Conservation (phyloP, 139 green algal genomes). For the Picochlorum sp. region DNA sequence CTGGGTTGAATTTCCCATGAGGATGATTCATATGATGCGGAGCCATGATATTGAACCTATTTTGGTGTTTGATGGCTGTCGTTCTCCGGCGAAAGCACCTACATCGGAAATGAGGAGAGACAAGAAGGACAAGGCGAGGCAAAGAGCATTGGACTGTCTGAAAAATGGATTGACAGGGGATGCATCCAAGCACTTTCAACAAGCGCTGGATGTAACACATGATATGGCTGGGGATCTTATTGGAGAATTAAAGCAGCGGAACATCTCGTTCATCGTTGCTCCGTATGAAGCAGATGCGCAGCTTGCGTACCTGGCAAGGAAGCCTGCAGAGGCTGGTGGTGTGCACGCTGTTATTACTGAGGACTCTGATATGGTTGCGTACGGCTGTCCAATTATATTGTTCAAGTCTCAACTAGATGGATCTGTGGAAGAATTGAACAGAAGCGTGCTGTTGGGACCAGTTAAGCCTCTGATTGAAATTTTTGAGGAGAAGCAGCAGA, state of each 20-base stretch:
- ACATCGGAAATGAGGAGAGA: slow-evolving; percentile 12
- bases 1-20: slow-evolving; percentile 80
- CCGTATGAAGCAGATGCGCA: slow-evolving; percentile 92
- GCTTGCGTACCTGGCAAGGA: slow-evolving; percentile 72
- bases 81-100: slow-evolving; percentile 16
- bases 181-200: slow-evolving; percentile 4
- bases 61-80: slow-evolving; percentile 26
- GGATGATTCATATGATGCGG: slow-evolving; percentile 54
- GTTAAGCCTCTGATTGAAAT: background rate
- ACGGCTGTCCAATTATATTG: slow-evolving; percentile 25
- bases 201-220: slow-evolving; percentile 23
- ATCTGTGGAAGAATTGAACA: background rate
- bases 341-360: slow-evolving; percentile 31
- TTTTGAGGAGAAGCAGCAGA: background rate
- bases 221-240: slow-evolving; percentile 28
- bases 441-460: background rate
- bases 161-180: slow-evolving; percentile 6
- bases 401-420: slow-evolving; percentile 25
- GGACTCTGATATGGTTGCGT: slow-evolving; percentile 31
- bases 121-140: background rate
- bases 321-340: slow-evolving; percentile 54
- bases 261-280: slow-evolving; percentile 52
- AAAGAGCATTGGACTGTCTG: background rate
- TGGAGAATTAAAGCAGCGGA: background rate
- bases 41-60: slow-evolving; percentile 62